Base-by-base conservation (phyloP, 805 yeast species). In the Yamadazyma phyllophila region DNA sequence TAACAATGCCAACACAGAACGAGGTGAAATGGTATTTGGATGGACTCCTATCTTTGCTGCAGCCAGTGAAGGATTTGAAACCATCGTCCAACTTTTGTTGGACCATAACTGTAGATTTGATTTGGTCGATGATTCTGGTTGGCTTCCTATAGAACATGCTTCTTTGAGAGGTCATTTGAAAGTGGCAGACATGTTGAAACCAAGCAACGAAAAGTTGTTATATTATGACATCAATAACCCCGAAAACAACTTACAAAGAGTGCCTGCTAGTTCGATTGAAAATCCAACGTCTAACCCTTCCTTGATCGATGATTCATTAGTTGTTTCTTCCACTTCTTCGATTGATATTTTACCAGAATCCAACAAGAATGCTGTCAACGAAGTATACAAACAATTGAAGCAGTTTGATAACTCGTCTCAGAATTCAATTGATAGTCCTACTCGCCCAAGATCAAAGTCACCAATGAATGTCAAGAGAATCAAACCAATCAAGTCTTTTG, bases 71-170 rank as follows among this genome's bases (percentile, higher is more conserved):
- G 97, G 97, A 1, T 79, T 67, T 44, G 58, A 57, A 33, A 78
- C 77, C 2, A 73, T 88, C 35, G 88, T 82, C 5, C 62, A 76
- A 36, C 49, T 77, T 7, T 71, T 92, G 50, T 62, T 83, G 26
- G 65, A 67, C 0, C 58, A 73, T 36, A 81, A 80, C 15, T 85
- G 89, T 4, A 67, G 72, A 7, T 78, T 68, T 47, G 76, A 78
- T 36, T 65, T 71, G 24, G 73, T 77, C 13, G 98, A 92, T 66
- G 84, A 81, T 38, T 84, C 94, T 43, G 97, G 97, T 0, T 92
- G 98, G 98, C 81, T 89, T 14, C 96, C 98, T n/a, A 82, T 89
- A 82, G 98, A 92, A 58, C 98, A 92, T 63, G 97, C 97, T 0
- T 83, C 88, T 40, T 70, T 92, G 38, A 76, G 97, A 55, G 98